A percentile compares a stretch with the other conserved stretches of the same genome.
These are phyloP conservation scores for Monascus ruber DNA, from an alignment of 2,329 filamentous ascomycete species.

Conservation along the genomic window DNA sequence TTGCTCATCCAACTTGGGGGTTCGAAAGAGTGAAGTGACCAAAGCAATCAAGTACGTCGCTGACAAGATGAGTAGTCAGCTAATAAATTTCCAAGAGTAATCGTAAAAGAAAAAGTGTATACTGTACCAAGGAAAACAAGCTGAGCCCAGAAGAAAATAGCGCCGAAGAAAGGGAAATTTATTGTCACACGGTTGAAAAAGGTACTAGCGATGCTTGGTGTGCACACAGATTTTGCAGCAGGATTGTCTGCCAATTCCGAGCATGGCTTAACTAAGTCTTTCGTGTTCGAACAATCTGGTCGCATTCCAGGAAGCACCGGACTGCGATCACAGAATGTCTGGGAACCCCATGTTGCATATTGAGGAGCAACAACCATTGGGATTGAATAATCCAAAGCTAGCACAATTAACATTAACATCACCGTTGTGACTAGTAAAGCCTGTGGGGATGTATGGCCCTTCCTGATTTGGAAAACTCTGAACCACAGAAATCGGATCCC, in stretches of 20 bases:
- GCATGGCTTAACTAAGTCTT: conserved; percentile 66
- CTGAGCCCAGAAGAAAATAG: conserved; percentile 90
- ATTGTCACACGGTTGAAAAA: conserved; percentile 87
- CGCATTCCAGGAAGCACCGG: conserved; percentile 51
- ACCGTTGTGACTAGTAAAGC: conserved; percentile 84
- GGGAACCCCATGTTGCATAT: conserved; percentile 86
- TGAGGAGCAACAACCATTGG: conserved; percentile 93
- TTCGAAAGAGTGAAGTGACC: conserved; percentile 64
- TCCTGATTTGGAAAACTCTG: conserved; percentile 79
- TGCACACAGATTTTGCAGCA: conserved; percentile 73
- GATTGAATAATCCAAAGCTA: conserved; percentile 86
- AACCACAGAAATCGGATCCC: conserved; percentile 97
- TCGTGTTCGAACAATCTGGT: conserved; percentile 59
- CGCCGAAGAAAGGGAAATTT: conserved; percentile 91
- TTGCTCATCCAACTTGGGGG: conserved; percentile 63
- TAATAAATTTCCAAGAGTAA: background rate
- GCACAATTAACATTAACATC: conserved; percentile 74
- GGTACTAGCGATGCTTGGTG: conserved; percentile 78
- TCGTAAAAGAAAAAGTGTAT: background rate
- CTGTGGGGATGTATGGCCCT: conserved; percentile 80
- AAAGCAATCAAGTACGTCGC: conserved; percentile 71
- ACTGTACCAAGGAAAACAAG: conserved; percentile 66
- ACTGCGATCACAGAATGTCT: conserved; percentile 78
- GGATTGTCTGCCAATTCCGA: conserved; percentile 61
- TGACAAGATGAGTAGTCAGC: conserved; percentile 7